Percentiles rank a stretch among this genome's conserved stretches.
Conservation (phyloP, 176 grass and related monocot species). For the Hsuehochloa calcarea region DNA sequence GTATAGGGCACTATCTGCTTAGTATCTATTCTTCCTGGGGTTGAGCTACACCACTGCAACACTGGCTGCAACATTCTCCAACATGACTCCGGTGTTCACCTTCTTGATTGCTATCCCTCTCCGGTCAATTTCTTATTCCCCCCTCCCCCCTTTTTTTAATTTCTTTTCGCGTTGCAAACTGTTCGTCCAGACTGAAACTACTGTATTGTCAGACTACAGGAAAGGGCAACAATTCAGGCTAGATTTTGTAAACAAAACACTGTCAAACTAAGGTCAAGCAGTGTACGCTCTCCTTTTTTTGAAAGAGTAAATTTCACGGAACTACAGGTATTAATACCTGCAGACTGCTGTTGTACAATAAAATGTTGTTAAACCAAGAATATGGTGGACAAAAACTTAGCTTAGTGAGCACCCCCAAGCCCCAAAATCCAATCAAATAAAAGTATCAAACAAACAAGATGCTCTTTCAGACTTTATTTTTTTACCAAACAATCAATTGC, state of each 20-base stretch:
- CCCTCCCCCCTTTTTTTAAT: too few species aligned
- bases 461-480: neutral
- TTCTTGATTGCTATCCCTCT: slow-evolving; percentile 58
- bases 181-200: slow-evolving; percentile 3
- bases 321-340: neutral
- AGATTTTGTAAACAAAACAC: neutral
- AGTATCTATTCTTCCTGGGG: slow-evolving; percentile 63
- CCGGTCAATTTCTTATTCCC: slow-evolving; percentile 21
- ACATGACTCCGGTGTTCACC: slow-evolving; percentile 62
- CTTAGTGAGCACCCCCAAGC: neutral
- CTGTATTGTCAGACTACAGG: neutral
- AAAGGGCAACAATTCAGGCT: neutral
- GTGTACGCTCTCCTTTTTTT: neutral
- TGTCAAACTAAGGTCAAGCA: neutral
- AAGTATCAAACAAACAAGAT: neutral
- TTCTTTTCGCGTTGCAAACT: neutral
- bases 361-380: neutral
- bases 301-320: neutral
- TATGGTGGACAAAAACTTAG: neutral
- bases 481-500: neutral
- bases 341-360: neutral
- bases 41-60: slow-evolving; percentile 62
- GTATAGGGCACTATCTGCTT: slow-evolving; percentile 49
- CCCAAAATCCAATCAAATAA: neutral
- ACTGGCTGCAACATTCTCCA: slow-evolving; percentile 59